Evolutionary conservation across 495 filamentous ascomycete species (phyloP), one percentile per base, ranked within the genome.

Genomic region (Hyaloscypha finlandica): DNA sequence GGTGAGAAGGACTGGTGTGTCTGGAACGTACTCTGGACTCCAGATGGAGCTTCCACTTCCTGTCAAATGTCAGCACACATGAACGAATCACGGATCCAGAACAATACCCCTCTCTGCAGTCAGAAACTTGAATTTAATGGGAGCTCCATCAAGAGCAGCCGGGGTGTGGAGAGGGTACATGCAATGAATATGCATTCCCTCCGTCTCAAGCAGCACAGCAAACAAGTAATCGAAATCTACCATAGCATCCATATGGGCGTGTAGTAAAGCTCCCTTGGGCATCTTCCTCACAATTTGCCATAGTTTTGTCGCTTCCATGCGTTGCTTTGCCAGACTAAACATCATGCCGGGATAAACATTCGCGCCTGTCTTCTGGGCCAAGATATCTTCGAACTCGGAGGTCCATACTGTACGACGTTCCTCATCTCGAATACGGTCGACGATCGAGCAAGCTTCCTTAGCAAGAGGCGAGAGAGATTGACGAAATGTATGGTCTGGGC

Each of bases 231-330:
- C 89, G 55, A 92, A 83, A 72, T 97, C 92, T 59, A 95, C 90
- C 89, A 96, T 94, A 67, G 92, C 92, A 74, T 95, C 90, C 61
- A 95, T 76, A 77, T 97, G 92, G 8, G 92, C 90, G 78, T 97
- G 94, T 61, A 98, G 77, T 9, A 98, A 82, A 5, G 90, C 87
- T 4, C 95, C 95, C 74, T 99, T 98, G 25, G 95, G 95, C 90
- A 99, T 91, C 53, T 79, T 83, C 58, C 88, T 82, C 4, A 97
- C 85, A 62, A 97, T 95, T 68, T 85, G 84, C 92, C 93, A 98
- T 11, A 97, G 82, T 71, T 88, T 89, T 6, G 91, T 93, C 68
- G 82, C 81, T 74, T 94, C 91, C 87, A 97, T 93, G 11, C 86
- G 82, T 29, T 87, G 83, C 74, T 90, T 92, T 66, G 92, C 92